These are phyloP conservation scores for Phallus indusiatus DNA, from an alignment of 768 basidiomycete species.

Conservation along the genomic window DNA sequence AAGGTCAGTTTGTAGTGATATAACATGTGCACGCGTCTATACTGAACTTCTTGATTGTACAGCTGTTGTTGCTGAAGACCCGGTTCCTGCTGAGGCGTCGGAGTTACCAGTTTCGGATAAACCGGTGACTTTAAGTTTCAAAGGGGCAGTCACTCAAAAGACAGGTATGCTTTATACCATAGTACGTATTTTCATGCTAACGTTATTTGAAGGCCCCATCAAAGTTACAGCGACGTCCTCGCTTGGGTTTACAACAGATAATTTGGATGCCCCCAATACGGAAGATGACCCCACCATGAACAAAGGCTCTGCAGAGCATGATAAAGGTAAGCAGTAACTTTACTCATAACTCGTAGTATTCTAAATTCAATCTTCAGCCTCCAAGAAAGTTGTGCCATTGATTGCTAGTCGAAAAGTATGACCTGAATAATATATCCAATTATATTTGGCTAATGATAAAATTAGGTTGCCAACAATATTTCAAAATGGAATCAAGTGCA, in stretches of 20 bases:
- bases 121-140: conserved; percentile 72
- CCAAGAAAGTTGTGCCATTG: conserved; percentile 69
- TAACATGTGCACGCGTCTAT: background rate
- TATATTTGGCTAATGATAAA: background rate
- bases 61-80: conserved; percentile 24
- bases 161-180: conserved; percentile 26
- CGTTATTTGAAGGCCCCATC: background rate
- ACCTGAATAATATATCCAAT: background rate
- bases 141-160: conserved; percentile 19
- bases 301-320: conserved; percentile 23
- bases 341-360: background rate
- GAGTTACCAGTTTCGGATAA: conserved; percentile 67
- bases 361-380: background rate
- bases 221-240: conserved; percentile 14
- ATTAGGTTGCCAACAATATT: conserved; percentile 80
- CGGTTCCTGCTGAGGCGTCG: conserved; percentile 45
- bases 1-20: conserved; percentile 28
- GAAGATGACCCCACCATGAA: conserved; percentile 28
- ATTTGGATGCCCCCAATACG: conserved; percentile 26
- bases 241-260: conserved; percentile 66
- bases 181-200: background rate
- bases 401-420: conserved; percentile 79
- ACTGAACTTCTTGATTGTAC: background rate
- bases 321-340: conserved; percentile 38
- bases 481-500: conserved; percentile 97